These are phyloP conservation scores for Globisporangium rhizosaccharum DNA, from an alignment of 352 stramenopile species.

Conservation along the genomic window DNA sequence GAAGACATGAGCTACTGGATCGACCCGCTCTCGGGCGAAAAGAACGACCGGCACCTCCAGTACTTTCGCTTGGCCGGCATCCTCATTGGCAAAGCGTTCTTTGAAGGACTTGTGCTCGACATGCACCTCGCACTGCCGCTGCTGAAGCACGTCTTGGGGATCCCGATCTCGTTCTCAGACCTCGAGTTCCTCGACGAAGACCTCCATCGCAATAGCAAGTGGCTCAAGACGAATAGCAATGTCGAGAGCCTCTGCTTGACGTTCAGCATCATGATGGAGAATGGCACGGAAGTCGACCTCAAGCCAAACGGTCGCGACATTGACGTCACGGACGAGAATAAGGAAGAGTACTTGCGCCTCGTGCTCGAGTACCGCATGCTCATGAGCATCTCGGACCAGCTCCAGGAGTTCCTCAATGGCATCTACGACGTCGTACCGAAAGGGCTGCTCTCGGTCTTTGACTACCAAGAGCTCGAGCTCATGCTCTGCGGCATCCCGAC, in stretches of 20 bases:
- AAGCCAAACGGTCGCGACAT: constrained; percentile 87
- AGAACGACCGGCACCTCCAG: constrained; percentile 36
- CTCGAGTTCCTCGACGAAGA: constrained; percentile 72
- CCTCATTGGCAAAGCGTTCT: constrained; percentile 56
- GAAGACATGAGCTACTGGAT: constrained; percentile 73
- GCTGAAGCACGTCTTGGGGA: constrained; percentile 64
- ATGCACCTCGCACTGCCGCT: constrained; percentile 58
- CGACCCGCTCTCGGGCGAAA: constrained; percentile 44
- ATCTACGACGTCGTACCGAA: constrained; percentile 78
- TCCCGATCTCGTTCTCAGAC: constrained; percentile 75
- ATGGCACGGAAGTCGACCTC: constrained; percentile 82
- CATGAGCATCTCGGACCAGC: constrained; percentile 53
- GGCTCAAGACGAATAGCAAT: constrained; percentile 53
- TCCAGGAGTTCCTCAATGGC: constrained; percentile 59
- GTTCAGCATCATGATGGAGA: constrained; percentile 66
- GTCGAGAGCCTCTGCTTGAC: constrained; percentile 56
- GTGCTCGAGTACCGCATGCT: constrained; percentile 77
- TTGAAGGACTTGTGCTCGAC: constrained; percentile 60
- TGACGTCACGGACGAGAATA: constrained; percentile 95
- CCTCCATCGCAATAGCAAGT: constrained; percentile 58
- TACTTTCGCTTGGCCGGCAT: constrained; percentile 62
- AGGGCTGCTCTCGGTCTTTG: constrained; percentile 54
- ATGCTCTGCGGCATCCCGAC: constrained; percentile 68
- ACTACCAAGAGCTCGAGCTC: constrained; percentile 80
- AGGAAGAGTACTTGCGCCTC: constrained; percentile 87